Evolutionary conservation across 2,329 filamentous ascomycete species (phyloP), one percentile per base, ranked within the genome.

Genomic region (Phyllosticta citriasiana): DNA sequence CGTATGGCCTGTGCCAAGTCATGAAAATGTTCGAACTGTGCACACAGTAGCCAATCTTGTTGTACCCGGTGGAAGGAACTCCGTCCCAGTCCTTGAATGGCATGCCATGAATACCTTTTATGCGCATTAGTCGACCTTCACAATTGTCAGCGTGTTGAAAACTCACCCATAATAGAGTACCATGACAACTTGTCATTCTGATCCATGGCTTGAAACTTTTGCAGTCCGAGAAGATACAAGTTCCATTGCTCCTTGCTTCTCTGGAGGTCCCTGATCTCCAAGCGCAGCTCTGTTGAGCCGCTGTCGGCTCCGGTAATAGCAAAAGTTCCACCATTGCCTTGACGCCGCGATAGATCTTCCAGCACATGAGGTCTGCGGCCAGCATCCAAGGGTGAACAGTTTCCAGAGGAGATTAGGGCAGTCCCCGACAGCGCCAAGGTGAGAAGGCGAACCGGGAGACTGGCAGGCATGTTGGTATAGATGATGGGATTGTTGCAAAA

Each of bases 1-100:
- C 77, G 72, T 93, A 95, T 0, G 89, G 88, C 57, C 91, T 83
- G 78, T 96, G 91, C 91, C 91, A 95, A 50, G 86, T 82, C 50
- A 87, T 84, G 70, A 96, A 94, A 16, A 94, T 76, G 51, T 87
- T 84, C 1, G 88, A 88, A 25, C 80, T 82, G 73, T 96, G 91
- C 14, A 84, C 83, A 71, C 91, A 95, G 71, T 91, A 95, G 57
- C 89, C 90, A 16, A 81, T 78, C 33, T 78, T 75, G 61, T 79
- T 77, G 62, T 81, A 82, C 1, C 82, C 83, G 2, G 77, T 68
- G 1, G 76, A 60, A 76, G 56, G 65, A 0, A 77, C 80, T 22
- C 73, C 77, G 68, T 86, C 81, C 83, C 84, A 88, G 1, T 79
- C 68, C 16, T 74, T 70, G 65, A 78, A 84, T 1, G 91, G 91